A percentile compares a stretch with the other conserved stretches of the same genome.
These are phyloP conservation scores for Castanea mollissima DNA, from an alignment of 306 rosid species.

Conservation along the genomic window DNA sequence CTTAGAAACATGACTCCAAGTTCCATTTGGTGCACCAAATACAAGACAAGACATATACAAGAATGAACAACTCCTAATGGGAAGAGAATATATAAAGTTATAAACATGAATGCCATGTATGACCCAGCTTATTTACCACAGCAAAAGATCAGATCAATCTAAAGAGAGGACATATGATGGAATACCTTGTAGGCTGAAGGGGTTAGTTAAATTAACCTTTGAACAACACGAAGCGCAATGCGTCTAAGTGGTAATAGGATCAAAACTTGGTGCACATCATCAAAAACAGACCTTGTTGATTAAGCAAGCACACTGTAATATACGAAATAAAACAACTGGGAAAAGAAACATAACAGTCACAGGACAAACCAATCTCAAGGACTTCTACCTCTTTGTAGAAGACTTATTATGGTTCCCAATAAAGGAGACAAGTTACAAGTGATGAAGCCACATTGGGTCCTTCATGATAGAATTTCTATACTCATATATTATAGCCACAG, in stretches of 20 bases:
- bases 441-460: background rate
- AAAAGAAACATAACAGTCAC: background rate
- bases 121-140: background rate
- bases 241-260: slow-evolving; percentile 76
- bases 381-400: background rate
- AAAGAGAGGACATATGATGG: background rate
- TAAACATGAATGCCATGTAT: background rate
- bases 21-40: background rate
- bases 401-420: background rate
- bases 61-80: background rate
- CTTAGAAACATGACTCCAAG: background rate
- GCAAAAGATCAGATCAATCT: slow-evolving; percentile 4
- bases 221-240: slow-evolving; percentile 65
- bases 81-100: too few species aligned
- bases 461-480: background rate
- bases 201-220: slow-evolving; percentile 77
- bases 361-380: background rate
- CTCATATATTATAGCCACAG: background rate
- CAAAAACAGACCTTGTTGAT: background rate
- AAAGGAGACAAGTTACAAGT: background rate
- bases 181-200: slow-evolving; percentile 79
- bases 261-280: slow-evolving; percentile 59
- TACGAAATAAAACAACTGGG: background rate
- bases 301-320: background rate
- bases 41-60: background rate